phyloP scores from a whole-genome alignment of 148 eudicot species.

The Oxyria digyna region DNA sequence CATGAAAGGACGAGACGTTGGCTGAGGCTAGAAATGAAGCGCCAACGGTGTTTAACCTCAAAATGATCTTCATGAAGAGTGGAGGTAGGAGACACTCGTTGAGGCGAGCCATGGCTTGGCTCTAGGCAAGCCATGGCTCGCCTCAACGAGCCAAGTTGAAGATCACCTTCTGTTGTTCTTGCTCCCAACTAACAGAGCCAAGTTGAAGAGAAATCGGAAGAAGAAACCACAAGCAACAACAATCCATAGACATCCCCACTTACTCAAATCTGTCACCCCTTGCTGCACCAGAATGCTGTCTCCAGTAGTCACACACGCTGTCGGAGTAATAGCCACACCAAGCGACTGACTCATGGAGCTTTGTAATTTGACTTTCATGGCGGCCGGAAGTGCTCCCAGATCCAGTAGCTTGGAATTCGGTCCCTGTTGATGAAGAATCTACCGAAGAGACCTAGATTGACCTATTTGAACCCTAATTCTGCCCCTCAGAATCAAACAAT shows the following conservation, averaged over 20 bases:
- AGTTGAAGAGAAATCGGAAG: conserved; percentile 16
- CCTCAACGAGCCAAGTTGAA: no score
- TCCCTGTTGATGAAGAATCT: conserved; percentile 26
- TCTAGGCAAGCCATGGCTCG: no score
- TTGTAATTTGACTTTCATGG: conserved; percentile 7
- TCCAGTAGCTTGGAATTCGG: conserved; percentile 22
- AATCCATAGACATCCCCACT: conserved; percentile 11
- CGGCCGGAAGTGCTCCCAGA: conserved; percentile 12
- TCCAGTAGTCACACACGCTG: conserved; percentile 15
- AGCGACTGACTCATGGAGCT: neutral
- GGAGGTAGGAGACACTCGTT: no score
- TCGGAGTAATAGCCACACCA: conserved; percentile 12
- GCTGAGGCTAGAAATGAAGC: no score
- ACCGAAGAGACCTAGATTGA: no score
- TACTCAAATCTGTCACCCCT: conserved; percentile 17
- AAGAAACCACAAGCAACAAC: conserved; percentile 18
- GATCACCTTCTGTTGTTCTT: conserved; percentile 16
- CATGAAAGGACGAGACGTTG: no score
- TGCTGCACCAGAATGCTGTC: conserved; percentile 9
- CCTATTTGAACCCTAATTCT: conserved; percentile 2
- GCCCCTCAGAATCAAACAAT: neutral
- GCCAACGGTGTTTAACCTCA: no score
- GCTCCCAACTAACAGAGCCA: conserved; percentile 16
- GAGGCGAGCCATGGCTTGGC: no score
- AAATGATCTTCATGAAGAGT: no score